Conservation (phyloP, 179 eudicot species). For the Camellia oleifera region DNA sequence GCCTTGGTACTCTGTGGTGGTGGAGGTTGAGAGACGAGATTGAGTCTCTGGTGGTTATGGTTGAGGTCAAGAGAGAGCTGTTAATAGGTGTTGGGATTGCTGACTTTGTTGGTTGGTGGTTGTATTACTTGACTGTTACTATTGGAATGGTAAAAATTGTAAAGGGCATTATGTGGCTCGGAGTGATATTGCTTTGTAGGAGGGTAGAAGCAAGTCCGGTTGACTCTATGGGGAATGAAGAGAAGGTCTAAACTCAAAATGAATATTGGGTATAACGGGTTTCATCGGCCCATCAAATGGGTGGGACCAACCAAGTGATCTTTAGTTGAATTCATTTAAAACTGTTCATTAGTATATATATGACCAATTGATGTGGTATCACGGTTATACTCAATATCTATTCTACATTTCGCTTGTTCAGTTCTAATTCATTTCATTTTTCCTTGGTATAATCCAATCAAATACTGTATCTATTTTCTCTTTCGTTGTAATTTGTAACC, state of each 20-base stretch:
- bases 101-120: slow-evolving; percentile 68
- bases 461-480: no score
- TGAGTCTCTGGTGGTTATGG: slow-evolving; percentile 66
- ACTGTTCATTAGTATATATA: no score
- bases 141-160: slow-evolving; percentile 65
- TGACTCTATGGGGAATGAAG: slow-evolving; percentile 18
- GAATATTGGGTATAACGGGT: no score
- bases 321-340: no score
- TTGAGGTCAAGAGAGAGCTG: slow-evolving; percentile 53
- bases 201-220: slow-evolving; percentile 13
- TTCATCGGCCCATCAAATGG: no score
- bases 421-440: no score
- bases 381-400: no score
- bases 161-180: slow-evolving; percentile 46
- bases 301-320: no score
- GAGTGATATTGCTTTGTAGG: slow-evolving; percentile 29
- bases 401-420: no score
- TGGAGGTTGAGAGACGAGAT: slow-evolving; percentile 70
- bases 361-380: no score
- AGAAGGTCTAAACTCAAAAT: slow-evolving; percentile 23
- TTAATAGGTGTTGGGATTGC: slow-evolving; percentile 39
- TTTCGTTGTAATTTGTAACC: no score
- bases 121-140: slow-evolving; percentile 61
- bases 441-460: no score
- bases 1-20: slow-evolving; percentile 70